These are phyloP conservation scores for Lichtheimia hyalospora DNA, from an alignment of 371 early-diverging fungal genomes.

Conservation along the genomic window DNA sequence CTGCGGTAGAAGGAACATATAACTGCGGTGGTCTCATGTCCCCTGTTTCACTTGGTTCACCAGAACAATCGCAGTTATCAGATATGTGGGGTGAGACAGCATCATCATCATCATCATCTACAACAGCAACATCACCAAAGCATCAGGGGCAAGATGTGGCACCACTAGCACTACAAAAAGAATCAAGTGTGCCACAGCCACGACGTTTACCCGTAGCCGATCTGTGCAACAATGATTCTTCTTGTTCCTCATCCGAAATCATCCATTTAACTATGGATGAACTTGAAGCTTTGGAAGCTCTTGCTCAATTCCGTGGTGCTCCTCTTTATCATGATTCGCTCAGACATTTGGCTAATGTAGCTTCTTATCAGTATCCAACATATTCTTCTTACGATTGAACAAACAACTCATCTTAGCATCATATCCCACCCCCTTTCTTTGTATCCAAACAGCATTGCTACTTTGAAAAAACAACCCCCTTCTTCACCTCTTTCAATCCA, in stretches of 20 bases:
- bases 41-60: slow-evolving; percentile 24
- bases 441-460: not conserved
- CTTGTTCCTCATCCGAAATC: not conserved
- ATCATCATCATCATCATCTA: not conserved
- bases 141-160: too few relatives aligned
- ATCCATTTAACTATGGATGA: slow-evolving; percentile 21
- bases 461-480: not conserved
- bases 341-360: slow-evolving; percentile 14
- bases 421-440: not conserved
- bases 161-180: not conserved
- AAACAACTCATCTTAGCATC: not conserved
- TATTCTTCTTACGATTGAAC: not conserved
- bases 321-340: slow-evolving; percentile 18
- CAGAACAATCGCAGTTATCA: slow-evolving; percentile 7
- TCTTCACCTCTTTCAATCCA: not conserved
- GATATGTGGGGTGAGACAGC: not conserved
- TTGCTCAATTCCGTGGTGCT: slow-evolving; percentile 16
- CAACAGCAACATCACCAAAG: not conserved
- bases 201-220: slow-evolving; percentile 18
- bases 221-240: slow-evolving; percentile 7
- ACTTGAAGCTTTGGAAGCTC: slow-evolving; percentile 19
- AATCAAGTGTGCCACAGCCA: slow-evolving; percentile 1
- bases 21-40: slow-evolving; percentile 20
- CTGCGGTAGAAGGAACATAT: slow-evolving; percentile 1
- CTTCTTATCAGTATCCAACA: slow-evolving; percentile 10